Evolutionary conservation across 768 basidiomycete species (phyloP).

Genomic region (Lactarius pseudohatsudake): DNA sequence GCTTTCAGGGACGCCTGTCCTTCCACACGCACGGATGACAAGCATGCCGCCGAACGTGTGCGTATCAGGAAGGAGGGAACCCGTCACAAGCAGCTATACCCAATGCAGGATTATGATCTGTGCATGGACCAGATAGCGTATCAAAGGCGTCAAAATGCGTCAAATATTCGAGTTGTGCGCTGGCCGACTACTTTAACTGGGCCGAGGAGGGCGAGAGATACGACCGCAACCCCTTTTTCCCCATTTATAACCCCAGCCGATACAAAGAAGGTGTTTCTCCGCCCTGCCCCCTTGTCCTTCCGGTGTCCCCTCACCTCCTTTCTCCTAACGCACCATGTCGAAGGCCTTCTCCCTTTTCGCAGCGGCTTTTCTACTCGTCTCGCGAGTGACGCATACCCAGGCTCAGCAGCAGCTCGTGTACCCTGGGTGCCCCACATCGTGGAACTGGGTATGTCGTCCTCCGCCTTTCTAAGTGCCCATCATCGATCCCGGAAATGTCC

Average conservation of each 20-base stretch:
- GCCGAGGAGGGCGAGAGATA: neutral
- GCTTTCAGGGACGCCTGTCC: neutral
- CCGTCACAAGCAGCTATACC: neutral
- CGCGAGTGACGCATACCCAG: neutral
- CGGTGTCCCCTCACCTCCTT: neutral
- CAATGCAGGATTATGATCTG: neutral
- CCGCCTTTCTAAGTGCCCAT: neutral
- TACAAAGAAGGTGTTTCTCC: neutral
- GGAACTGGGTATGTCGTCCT: conserved; percentile 15
- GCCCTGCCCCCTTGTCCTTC: neutral
- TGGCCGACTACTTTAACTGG: neutral
- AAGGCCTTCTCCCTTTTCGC: neutral
- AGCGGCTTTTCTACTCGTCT: neutral
- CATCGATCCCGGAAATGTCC: neutral
- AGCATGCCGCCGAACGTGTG: neutral
- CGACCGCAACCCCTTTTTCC: neutral
- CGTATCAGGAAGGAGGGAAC: neutral
- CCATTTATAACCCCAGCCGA: neutral
- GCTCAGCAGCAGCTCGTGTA: neutral
- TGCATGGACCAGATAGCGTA: neutral
- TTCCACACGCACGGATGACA: neutral
- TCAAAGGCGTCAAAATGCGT: conserved; percentile 1
- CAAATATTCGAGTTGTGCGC: neutral
- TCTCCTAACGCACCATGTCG: conserved; percentile 4
- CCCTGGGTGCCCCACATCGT: neutral